phyloP scores from a whole-genome alignment of 1,139 yeast species.

The Taphrina populina region DNA sequence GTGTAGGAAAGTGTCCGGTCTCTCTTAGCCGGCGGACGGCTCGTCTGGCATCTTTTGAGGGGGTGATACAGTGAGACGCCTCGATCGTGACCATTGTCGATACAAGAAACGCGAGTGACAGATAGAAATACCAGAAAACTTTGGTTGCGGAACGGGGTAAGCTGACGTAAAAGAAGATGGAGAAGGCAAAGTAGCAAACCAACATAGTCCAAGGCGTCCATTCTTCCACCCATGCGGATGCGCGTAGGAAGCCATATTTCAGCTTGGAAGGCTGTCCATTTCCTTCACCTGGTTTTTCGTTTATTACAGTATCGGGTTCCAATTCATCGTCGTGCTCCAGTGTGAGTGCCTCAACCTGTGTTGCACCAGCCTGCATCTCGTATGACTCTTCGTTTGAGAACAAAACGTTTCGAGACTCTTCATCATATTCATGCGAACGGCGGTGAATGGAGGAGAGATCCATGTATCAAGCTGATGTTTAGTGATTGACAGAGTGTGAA shows the following conservation, averaged over 20 bases:
- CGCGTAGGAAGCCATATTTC: slow-evolving; percentile 19
- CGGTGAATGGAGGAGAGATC: slow-evolving; percentile 12
- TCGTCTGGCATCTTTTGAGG: slow-evolving; percentile 32
- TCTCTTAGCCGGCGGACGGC: slow-evolving; percentile 31
- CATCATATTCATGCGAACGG: neutral
- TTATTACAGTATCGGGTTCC: slow-evolving; percentile 20
- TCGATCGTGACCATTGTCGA: slow-evolving; percentile 34
- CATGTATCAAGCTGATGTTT: no score
- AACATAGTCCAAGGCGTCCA: slow-evolving; percentile 32
- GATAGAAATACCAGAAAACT: slow-evolving; percentile 31
- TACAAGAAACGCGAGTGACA: slow-evolving; percentile 20
- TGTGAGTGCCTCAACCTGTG: slow-evolving; percentile 4
- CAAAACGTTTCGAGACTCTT: slow-evolving; percentile 2
- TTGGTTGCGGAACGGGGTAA: slow-evolving; percentile 29
- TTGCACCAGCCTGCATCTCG: slow-evolving; percentile 29
- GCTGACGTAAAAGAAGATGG: slow-evolving; percentile 29
- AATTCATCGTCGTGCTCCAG: slow-evolving; percentile 30
- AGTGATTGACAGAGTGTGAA: no score
- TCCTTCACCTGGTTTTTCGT: neutral
- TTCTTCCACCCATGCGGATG: slow-evolving; percentile 26
- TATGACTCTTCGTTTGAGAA: slow-evolving; percentile 15
- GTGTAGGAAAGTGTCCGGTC: slow-evolving; percentile 32
- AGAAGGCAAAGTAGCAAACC: slow-evolving; percentile 21
- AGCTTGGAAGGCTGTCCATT: slow-evolving; percentile 2
- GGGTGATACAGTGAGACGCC: slow-evolving; percentile 31